Conservation (phyloP, 2,329 filamentous ascomycete species). For the Aspergillus pseudoglaucus region DNA sequence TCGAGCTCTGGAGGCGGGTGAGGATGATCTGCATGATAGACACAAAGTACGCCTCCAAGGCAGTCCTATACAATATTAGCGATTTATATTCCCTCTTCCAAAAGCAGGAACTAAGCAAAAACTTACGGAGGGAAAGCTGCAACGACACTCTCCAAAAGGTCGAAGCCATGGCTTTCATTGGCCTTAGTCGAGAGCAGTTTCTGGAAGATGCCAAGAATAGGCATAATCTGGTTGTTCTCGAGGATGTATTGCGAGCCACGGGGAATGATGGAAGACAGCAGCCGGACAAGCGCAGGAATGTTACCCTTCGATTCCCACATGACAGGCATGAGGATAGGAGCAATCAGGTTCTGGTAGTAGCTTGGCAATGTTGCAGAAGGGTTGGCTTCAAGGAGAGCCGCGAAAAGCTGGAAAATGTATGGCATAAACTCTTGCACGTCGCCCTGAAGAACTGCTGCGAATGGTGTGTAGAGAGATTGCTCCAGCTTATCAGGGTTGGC, state of each 20-base stretch:
- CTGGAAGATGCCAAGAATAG: slow-evolving; percentile 92
- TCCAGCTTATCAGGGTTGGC: slow-evolving; percentile 69
- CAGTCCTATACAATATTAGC: slow-evolving; percentile 38
- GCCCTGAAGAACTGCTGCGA: slow-evolving; percentile 70
- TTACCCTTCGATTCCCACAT: slow-evolving; percentile 93
- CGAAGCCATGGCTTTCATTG: slow-evolving; percentile 80
- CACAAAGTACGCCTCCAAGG: slow-evolving; percentile 69
- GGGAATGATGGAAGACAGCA: slow-evolving; percentile 77
- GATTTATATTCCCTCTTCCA: not conserved
- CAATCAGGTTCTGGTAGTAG: slow-evolving; percentile 73
- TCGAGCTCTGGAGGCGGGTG: slow-evolving; percentile 63
- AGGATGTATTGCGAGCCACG: slow-evolving; percentile 67
- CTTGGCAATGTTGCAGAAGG: slow-evolving; percentile 69
- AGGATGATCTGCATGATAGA: slow-evolving; percentile 78
- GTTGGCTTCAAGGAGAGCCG: slow-evolving; percentile 81
- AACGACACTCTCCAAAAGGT: slow-evolving; percentile 77
- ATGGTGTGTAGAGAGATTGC: slow-evolving; percentile 72
- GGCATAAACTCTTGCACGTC: slow-evolving; percentile 92
- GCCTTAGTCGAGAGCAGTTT: slow-evolving; percentile 75
- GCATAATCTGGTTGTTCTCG: slow-evolving; percentile 73
- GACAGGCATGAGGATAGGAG: slow-evolving; percentile 68
- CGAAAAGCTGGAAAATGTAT: slow-evolving; percentile 93
- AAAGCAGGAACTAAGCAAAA: slow-evolving; percentile 29
- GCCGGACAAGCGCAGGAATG: slow-evolving; percentile 78
- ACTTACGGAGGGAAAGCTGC: slow-evolving; percentile 65